Evolutionary conservation across 2,329 filamentous ascomycete species (phyloP), one percentile per base, ranked within the genome.

Genomic region (Penicillium italicum): DNA sequence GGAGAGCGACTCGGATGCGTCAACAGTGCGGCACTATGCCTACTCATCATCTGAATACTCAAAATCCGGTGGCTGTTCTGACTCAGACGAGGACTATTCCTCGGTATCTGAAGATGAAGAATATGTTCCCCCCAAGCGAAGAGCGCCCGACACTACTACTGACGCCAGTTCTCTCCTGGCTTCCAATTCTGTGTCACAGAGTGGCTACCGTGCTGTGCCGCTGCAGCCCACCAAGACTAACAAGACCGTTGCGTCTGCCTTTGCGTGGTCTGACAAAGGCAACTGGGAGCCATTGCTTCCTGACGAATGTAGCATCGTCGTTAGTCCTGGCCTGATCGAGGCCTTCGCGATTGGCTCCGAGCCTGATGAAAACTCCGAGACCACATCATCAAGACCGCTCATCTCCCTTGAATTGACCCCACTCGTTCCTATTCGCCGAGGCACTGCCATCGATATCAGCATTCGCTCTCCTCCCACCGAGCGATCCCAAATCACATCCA

Each of bases 401-500:
- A 74, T 87, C 57, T 89, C 88, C 6, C 83, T 97, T 33, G 91
- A 96, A 68, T 84, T 99, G 40, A 97, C 93, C 0, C 94, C 94
- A 0, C 79, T 96, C 36, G 93, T 97, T 8, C 88, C 92, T 63
- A 86, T 97, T 58, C 85, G 93, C 60, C 88, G 93, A 67, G 94
- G 92, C 66, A 99, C 91, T 22, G 90, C 89, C 4, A 84, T 99
- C 31, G 94, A 99, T 71, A 90, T 99, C 51, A 94, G 95, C 62
- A 90, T 99, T 61, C 88, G 91, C 47, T 97, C 93, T 7, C 90
- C 90, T 1, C 88, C 92, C 26, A 88, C 89, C 7, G 71, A 80
- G 33, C 84, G 89, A 59, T 91, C 89, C 5, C 84, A 85, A 64
- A 82, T 96, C 54, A 82, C 80, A 56, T 82, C 76, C 68, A 82